Evolutionary conservation across 495 filamentous ascomycete genomes (phyloP).

Genomic region (Bacidia gigantensis): DNA sequence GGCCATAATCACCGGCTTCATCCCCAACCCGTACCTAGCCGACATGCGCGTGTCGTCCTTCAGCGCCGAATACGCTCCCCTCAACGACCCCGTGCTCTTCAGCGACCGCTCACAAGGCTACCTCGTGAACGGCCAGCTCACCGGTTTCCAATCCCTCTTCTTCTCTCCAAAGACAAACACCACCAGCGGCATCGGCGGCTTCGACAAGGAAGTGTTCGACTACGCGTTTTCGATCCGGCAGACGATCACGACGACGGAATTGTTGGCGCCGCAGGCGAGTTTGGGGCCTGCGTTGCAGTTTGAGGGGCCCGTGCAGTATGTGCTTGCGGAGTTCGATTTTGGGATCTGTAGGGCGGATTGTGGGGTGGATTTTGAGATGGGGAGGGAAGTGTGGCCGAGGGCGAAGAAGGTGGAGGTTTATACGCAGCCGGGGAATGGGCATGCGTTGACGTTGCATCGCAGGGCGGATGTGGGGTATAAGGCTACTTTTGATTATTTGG

Average conservation of each 20-base stretch:
- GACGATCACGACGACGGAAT: slow-evolving; percentile 19
- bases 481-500: slow-evolving; percentile 21
- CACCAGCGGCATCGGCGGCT: slow-evolving; percentile 4
- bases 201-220: slow-evolving; percentile 16
- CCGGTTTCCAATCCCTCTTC: slow-evolving; percentile 17
- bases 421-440: slow-evolving; percentile 23
- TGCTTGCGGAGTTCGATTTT: slow-evolving; percentile 21
- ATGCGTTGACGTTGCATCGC: slow-evolving; percentile 24
- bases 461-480: slow-evolving; percentile 24
- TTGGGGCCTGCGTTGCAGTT: slow-evolving; percentile 13
- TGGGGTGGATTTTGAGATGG: slow-evolving; percentile 3
- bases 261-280: slow-evolving; percentile 8
- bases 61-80: slow-evolving; percentile 18
- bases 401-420: slow-evolving; percentile 19
- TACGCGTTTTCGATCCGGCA: slow-evolving; percentile 19
- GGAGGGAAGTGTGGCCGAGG: slow-evolving; percentile 15
- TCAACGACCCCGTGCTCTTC: slow-evolving; percentile 15
- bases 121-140: slow-evolving; percentile 11
- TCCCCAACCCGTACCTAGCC: slow-evolving; percentile 10
- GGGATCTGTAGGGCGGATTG: slow-evolving; percentile 14
- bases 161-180: slow-evolving; percentile 13
- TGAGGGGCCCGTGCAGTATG: slow-evolving; percentile 20
- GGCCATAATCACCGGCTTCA: slow-evolving; percentile 22
- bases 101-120: slow-evolving; percentile 14
- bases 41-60: slow-evolving; percentile 9